These are phyloP conservation scores for Pyrenula aspistea DNA, from an alignment of 495 filamentous ascomycete species.

Conservation along the genomic window DNA sequence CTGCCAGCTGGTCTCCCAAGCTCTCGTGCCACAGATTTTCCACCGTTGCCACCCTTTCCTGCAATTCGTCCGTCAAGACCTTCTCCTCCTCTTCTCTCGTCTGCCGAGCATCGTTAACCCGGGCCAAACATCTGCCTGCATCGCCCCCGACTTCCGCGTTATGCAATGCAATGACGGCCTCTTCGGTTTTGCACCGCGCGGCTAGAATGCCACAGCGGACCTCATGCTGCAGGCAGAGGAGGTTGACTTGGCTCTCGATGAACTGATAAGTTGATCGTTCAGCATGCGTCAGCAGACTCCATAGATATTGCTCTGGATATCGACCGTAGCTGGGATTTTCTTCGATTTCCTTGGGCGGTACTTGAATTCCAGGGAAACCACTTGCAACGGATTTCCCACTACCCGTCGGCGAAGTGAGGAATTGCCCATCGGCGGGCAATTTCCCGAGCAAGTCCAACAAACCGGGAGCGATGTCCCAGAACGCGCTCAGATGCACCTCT, in stretches of 20 bases:
- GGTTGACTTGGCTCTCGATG: slow-evolving; percentile 87
- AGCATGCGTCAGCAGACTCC: slow-evolving; percentile 68
- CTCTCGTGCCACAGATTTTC: slow-evolving; percentile 79
- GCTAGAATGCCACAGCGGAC: slow-evolving; percentile 67
- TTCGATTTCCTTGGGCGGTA: slow-evolving; percentile 64
- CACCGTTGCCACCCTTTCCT: slow-evolving; percentile 80
- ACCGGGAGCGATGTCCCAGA: slow-evolving; percentile 93
- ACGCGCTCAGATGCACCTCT: slow-evolving; percentile 79
- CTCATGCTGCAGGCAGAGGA: slow-evolving; percentile 88
- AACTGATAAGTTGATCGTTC: slow-evolving; percentile 91
- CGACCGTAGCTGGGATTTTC: slow-evolving; percentile 71
- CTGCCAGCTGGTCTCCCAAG: slow-evolving; percentile 46
- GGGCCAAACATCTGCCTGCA: slow-evolving; percentile 45
- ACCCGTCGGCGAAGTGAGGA: slow-evolving; percentile 29
- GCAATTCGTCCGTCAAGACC: slow-evolving; percentile 69
- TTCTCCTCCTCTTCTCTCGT: slow-evolving; percentile 53
- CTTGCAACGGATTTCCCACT: slow-evolving; percentile 9
- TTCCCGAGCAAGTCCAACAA: slow-evolving; percentile 65
- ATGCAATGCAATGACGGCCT: slow-evolving; percentile 20
- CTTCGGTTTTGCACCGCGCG: slow-evolving; percentile 38
- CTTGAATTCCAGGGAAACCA: slow-evolving; percentile 33
- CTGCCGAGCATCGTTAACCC: slow-evolving; percentile 32
- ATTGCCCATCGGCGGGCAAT: slow-evolving; percentile 48
- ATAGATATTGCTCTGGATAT: slow-evolving; percentile 77
- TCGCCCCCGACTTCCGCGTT: slow-evolving; percentile 43